Conservation (phyloP, 176 grass and related monocot species). For the Leersia perrieri region DNA sequence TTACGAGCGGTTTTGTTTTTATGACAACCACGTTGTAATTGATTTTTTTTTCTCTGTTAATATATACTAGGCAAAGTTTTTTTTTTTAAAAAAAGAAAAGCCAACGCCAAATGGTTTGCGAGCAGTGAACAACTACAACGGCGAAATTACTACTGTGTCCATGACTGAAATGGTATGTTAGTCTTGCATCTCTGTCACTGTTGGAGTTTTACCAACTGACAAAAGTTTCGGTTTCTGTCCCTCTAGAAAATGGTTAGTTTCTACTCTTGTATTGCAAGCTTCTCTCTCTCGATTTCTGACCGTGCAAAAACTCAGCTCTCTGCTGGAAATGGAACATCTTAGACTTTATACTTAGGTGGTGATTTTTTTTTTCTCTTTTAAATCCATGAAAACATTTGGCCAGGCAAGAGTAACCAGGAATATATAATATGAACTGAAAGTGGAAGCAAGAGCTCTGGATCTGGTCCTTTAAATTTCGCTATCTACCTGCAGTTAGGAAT, state of each 20-base stretch:
- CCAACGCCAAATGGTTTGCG: neutral
- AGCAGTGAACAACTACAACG: neutral
- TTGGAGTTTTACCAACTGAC: neutral
- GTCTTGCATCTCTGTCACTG: neutral
- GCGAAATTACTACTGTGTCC: neutral
- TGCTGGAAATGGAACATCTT: neutral
- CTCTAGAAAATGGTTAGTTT: neutral
- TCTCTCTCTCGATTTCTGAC: neutral
- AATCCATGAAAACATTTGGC: neutral
- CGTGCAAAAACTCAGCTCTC: neutral
- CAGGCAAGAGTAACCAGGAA: neutral
- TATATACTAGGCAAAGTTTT: too few species aligned
- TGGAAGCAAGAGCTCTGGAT: slow-evolving; percentile 7
- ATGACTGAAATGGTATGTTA: neutral
- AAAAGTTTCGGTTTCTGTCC: neutral
- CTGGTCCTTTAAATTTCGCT: neutral
- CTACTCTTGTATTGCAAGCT: neutral
- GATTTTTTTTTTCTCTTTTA: neutral
- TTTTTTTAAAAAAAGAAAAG: too few species aligned
- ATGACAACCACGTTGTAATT: too few species aligned
- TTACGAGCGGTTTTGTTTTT: too few species aligned
- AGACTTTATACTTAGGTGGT: too few species aligned
- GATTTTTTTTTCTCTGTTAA: too few species aligned
- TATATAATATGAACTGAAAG: neutral
- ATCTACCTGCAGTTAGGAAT: neutral